A percentile compares a stretch with the other conserved stretches of the same genome.
Conservation (phyloP, 1,139 yeast species). For the Petasospora fabianii region DNA sequence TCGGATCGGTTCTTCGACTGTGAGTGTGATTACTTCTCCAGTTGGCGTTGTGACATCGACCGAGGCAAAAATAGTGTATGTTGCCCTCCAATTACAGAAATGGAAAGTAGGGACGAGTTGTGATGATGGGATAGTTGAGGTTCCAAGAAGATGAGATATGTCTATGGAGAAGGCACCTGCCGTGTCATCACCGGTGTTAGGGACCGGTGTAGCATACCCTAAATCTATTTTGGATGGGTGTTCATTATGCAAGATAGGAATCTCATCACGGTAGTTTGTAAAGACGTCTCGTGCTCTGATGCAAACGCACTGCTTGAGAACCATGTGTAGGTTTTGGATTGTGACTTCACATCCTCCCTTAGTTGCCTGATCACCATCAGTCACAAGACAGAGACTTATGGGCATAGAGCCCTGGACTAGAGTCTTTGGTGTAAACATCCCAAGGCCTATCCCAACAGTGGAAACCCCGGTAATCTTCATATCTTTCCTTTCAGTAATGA, state of each 20-base stretch:
- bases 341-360: background rate
- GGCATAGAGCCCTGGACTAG: conserved; percentile 4
- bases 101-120: conserved; percentile 1
- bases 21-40: background rate
- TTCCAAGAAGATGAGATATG: conserved; percentile 1
- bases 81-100: conserved; percentile 4
- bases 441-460: background rate
- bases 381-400: conserved; percentile 4
- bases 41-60: background rate
- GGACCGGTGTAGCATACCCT: conserved; percentile 1
- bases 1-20: background rate
- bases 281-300: background rate
- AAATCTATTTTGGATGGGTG: background rate
- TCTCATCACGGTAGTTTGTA: background rate
- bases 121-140: background rate
- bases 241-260: background rate
- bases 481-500: background rate
- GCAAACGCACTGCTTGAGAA: background rate
- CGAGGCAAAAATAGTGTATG: background rate
- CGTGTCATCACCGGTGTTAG: background rate
- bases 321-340: background rate
- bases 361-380: background rate
- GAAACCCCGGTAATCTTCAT: background rate
- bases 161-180: conserved; percentile 1
- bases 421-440: conserved; percentile 1